Conservation (phyloP, 169 alveolate species). For the Perkinsus marinus region DNA sequence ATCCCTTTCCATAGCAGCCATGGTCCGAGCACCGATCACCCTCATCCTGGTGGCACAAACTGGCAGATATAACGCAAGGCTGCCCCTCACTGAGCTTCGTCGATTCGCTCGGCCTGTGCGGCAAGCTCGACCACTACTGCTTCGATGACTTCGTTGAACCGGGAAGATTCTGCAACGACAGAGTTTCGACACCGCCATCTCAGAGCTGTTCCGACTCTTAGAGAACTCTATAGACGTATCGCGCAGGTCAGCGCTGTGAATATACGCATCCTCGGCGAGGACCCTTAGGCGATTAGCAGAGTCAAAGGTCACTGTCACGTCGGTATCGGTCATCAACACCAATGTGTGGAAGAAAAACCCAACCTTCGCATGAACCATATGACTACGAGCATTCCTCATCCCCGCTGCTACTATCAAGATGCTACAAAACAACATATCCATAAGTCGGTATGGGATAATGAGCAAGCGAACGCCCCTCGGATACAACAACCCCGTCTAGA, state of each 20-base stretch:
- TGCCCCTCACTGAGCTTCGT: not conserved
- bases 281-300: not conserved
- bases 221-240: not conserved
- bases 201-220: not conserved
- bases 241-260: not conserved
- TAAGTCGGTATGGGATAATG: too few relatives aligned
- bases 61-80: not conserved
- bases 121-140: not conserved
- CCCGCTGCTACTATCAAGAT: too few relatives aligned
- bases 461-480: not conserved
- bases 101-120: not conserved
- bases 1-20: not conserved
- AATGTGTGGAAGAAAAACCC: too few relatives aligned
- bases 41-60: not conserved
- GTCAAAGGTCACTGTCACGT: not conserved
- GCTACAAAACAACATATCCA: too few relatives aligned
- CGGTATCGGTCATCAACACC: not conserved
- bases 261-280: not conserved
- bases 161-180: not conserved
- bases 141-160: not conserved
- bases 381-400: too few relatives aligned
- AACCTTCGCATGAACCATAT: too few relatives aligned
- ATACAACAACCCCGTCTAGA: too few relatives aligned
- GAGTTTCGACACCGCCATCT: not conserved
- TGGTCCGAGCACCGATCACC: not conserved